These are phyloP conservation scores for Hanseniaspora pseudoguilliermondii DNA, from an alignment of 805 yeast genomes.

Conservation along the genomic window DNA sequence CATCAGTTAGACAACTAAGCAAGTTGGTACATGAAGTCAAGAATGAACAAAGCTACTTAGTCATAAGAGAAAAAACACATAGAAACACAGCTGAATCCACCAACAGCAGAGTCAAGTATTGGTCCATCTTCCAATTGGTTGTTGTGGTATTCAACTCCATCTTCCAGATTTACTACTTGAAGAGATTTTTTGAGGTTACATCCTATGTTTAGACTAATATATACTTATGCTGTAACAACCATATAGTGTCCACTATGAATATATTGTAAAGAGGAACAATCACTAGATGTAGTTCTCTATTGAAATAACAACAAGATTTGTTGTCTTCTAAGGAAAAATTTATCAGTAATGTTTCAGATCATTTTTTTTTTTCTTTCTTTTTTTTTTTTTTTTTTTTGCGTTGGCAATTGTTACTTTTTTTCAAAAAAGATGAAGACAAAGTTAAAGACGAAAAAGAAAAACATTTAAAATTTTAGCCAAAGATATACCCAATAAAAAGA, in stretches of 20 bases:
- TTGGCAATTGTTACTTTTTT: background rate
- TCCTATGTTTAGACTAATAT: conserved; percentile 48
- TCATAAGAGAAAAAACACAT: conserved; percentile 91
- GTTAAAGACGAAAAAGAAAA: background rate
- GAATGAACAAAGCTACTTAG: conserved; percentile 83
- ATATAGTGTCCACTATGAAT: too few relatives aligned
- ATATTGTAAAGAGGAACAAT: too few relatives aligned
- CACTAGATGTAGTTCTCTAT: too few relatives aligned
- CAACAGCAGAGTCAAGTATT: conserved; percentile 91
- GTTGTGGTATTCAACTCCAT: conserved; percentile 78
- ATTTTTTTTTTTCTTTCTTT: background rate
- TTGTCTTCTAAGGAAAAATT: too few relatives aligned
- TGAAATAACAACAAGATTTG: too few relatives aligned
- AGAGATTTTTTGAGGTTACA: conserved; percentile 90
- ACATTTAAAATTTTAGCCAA: background rate
- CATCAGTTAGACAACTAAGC: conserved; percentile 62
- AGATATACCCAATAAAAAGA: background rate
- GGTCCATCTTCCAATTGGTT: conserved; percentile 84
- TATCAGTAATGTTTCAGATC: too few relatives aligned
- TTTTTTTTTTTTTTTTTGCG: too few relatives aligned
- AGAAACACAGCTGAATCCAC: conserved; percentile 98
- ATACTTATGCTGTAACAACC: background rate
- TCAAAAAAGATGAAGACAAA: too few relatives aligned
- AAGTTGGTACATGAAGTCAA: conserved; percentile 74
- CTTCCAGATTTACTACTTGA: conserved; percentile 87